Evolutionary conservation across 2,329 filamentous ascomycete species (phyloP).

Genomic region (Venturiaceae sp.): DNA sequence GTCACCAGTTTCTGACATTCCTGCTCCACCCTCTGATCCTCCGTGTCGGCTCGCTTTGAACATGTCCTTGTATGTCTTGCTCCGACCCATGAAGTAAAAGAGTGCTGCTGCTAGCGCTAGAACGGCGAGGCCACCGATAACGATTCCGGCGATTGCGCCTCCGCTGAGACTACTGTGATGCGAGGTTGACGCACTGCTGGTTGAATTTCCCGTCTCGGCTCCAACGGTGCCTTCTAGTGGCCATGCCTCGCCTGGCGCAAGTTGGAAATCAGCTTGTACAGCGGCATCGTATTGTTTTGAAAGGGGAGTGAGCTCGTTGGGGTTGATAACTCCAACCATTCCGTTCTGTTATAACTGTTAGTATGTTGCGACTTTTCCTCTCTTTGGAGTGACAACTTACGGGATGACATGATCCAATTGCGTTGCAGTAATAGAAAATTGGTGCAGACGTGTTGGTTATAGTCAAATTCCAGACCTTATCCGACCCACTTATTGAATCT

Average conservation of each 20-base stretch:
- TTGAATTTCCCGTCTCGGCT: neutral
- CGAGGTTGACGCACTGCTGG: constrained; percentile 9
- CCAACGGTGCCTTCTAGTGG: constrained; percentile 24
- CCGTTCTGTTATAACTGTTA: constrained; percentile 28
- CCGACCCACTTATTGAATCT: neutral
- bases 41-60: constrained; percentile 8
- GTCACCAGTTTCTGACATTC: neutral
- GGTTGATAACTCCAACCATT: constrained; percentile 72
- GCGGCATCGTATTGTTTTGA: constrained; percentile 10
- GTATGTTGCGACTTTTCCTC: neutral
- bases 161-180: constrained; percentile 54
- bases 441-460: constrained; percentile 22
- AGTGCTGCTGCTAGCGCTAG: constrained; percentile 50
- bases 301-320: constrained; percentile 17
- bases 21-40: neutral
- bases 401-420: constrained; percentile 52
- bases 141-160: constrained; percentile 44
- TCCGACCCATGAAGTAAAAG: constrained; percentile 54
- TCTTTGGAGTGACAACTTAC: neutral
- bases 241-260: constrained; percentile 29
- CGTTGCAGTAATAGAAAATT: constrained; percentile 36
- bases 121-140: constrained; percentile 52
- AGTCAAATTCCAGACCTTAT: constrained; percentile 19
- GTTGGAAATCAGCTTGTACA: constrained; percentile 14
- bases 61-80: constrained; percentile 10